These are phyloP conservation scores for Boletus speciosus DNA, from an alignment of 768 basidiomycete species.

Conservation along the genomic window DNA sequence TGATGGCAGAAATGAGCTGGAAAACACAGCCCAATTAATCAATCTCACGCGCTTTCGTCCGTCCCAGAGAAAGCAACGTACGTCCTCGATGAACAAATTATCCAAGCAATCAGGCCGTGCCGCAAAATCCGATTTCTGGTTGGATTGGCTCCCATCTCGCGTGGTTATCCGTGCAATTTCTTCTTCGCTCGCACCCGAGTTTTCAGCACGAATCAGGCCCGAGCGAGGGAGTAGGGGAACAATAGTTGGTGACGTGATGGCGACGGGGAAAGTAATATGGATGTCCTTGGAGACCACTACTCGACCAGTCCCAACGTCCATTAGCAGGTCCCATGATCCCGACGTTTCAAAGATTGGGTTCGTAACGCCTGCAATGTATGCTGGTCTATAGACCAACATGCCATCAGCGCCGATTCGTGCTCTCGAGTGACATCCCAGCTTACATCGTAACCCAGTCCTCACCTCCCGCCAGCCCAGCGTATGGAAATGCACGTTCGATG, in stretches of 20 bases:
- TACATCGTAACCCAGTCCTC: constrained; percentile 91
- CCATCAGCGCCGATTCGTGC: constrained; percentile 2
- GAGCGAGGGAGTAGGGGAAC: constrained; percentile 50
- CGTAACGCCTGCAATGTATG: constrained; percentile 94
- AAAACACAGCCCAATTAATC: constrained; percentile 1
- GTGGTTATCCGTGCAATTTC: constrained; percentile 56
- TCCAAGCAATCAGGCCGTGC: constrained; percentile 66
- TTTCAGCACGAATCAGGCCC: constrained; percentile 64
- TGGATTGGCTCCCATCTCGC: constrained; percentile 51
- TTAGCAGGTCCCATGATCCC: constrained; percentile 87
- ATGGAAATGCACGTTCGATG: constrained; percentile 90
- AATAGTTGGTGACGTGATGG: constrained; percentile 37
- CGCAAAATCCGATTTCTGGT: constrained; percentile 49
- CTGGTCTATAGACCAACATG: constrained; percentile 51
- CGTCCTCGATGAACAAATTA: constrained; percentile 91
- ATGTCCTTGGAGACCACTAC: constrained; percentile 90
- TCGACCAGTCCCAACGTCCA: constrained; percentile 84
- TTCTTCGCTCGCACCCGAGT: constrained; percentile 61
- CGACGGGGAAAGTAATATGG: constrained; percentile 49
- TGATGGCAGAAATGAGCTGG: constrained; percentile 76
- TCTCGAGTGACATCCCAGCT: constrained; percentile 29
- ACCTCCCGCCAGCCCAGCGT: constrained; percentile 83
- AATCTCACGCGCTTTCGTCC: background rate
- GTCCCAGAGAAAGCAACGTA: constrained; percentile 37
- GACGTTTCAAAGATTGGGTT: constrained; percentile 94